Evolutionary conservation across 164 flowering plant genomes (phyloP), one percentile per base, ranked within the genome.

Genomic region (Magnolia changhungtana): DNA sequence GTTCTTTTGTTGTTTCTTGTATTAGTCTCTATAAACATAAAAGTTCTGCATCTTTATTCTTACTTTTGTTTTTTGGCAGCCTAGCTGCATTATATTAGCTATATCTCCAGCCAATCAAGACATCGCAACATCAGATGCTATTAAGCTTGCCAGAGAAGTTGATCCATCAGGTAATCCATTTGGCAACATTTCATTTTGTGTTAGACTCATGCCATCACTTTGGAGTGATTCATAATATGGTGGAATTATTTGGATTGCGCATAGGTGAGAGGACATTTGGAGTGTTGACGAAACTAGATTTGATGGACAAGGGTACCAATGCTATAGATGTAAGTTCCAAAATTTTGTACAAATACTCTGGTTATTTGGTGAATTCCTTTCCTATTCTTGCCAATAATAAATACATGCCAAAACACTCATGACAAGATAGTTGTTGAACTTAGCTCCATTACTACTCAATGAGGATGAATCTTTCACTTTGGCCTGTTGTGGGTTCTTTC

Each of bases 61-160:
- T 5, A 37, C 45, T 37, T 37, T 37, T 37, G 4, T 19, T 75
- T 31, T 13, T 69, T 83, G 81, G 81, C 85, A 90, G 93, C 93
- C 91, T 7, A 90, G 88, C 72, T 87, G 84, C 74, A 84, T 90
- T 24, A 90, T 90, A 59, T 79, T 90, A 45, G 93, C 93, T 50
- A 88, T 90, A 75, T 90, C 93, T 61, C 92, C 92, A 52, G 92
- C 92, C 66, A 89, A 89, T 82, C 92, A 89, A 77, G 92, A 89
- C 81, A 88, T 90, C 59, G 93, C 93, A 59, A 88, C 93, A 20
- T 88, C 91, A 61, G 93, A 90, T 83, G 93, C 93, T 52, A 90
- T 90, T 74, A 90, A 87, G 78, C 88, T 90, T 68, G 87, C 91
- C 74, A 89, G 93, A 75, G 93, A 90, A 83, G 91, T 90, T 66